phyloP scores from a whole-genome alignment of 1,284 basidiomycete species.

The Ceratobasidium sp. region DNA sequence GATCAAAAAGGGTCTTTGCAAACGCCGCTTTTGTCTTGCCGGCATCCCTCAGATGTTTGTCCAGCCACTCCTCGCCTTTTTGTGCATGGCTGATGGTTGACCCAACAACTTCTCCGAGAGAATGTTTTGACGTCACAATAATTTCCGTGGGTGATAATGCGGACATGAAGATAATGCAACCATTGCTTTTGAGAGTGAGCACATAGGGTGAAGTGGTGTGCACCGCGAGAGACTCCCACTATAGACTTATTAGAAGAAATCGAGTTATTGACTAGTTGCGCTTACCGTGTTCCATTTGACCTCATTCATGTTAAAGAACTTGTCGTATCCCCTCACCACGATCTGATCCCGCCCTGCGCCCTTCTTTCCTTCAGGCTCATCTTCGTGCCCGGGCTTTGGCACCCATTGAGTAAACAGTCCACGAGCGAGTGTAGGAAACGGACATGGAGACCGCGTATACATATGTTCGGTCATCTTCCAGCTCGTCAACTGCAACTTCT shows the following conservation, averaged over 20 bases:
- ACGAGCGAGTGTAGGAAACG: constrained; percentile 91
- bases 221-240: constrained; percentile 84
- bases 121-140: constrained; percentile 93
- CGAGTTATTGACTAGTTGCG: constrained; percentile 46
- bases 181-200: constrained; percentile 95
- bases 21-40: constrained; percentile 81
- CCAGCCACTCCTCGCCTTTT: constrained; percentile 87
- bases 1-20: constrained; percentile 81
- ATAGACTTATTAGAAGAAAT: constrained; percentile 21
- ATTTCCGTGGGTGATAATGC: constrained; percentile 83
- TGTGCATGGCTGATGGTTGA: constrained; percentile 74
- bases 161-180: constrained; percentile 97
- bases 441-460: constrained; percentile 88
- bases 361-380: constrained; percentile 50
- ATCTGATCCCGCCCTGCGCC: constrained; percentile 71
- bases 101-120: constrained; percentile 70
- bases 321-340: constrained; percentile 94
- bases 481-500: constrained; percentile 71
- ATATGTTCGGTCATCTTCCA: constrained; percentile 98
- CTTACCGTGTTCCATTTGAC: constrained; percentile 93
- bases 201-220: constrained; percentile 87
- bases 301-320: constrained; percentile 98
- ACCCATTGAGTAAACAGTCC: constrained; percentile 82
- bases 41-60: constrained; percentile 73
- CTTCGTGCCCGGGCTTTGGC: constrained; percentile 53